Evolutionary conservation across 768 basidiomycete species (phyloP).

Genomic region (Amylocystis lapponica): DNA sequence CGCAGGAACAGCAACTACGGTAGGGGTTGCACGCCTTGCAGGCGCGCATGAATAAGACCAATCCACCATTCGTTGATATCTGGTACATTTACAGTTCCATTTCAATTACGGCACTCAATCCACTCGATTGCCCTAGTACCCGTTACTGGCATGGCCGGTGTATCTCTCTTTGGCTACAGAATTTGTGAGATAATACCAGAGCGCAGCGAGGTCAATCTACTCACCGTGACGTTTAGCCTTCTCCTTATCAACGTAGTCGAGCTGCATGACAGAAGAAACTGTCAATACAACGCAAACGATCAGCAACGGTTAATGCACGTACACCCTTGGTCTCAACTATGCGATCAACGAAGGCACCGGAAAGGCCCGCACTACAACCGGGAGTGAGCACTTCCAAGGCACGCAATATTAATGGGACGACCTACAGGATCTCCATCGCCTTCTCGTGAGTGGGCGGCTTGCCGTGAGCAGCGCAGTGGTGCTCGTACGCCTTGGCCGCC

Average conservation of each 20-base stretch:
- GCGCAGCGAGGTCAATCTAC: no score
- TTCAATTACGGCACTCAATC: no score
- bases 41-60: no score
- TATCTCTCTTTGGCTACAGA: no score
- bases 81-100: no score
- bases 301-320: conserved; percentile 20
- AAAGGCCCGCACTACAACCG: conserved; percentile 43
- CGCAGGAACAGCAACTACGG: no score
- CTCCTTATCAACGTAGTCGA: conserved; percentile 40
- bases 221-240: conserved; percentile 35
- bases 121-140: no score
- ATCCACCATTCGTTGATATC: no score
- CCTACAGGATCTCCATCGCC: conserved; percentile 52
- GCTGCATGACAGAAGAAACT: conserved; percentile 20
- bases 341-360: conserved; percentile 48
- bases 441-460: conserved; percentile 41
- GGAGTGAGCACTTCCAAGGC: conserved; percentile 3
- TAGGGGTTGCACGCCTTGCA: no score
- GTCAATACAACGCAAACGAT: neutral
- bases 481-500: conserved; percentile 61
- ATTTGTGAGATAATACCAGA: no score
- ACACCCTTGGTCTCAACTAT: conserved; percentile 55
- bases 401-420: neutral
- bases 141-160: no score
- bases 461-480: conserved; percentile 47